A percentile compares a stretch with the other conserved stretches of the same genome.
Conservation (phyloP, 1,284 basidiomycete species). For the Neotropicomus parvogracilis region DNA sequence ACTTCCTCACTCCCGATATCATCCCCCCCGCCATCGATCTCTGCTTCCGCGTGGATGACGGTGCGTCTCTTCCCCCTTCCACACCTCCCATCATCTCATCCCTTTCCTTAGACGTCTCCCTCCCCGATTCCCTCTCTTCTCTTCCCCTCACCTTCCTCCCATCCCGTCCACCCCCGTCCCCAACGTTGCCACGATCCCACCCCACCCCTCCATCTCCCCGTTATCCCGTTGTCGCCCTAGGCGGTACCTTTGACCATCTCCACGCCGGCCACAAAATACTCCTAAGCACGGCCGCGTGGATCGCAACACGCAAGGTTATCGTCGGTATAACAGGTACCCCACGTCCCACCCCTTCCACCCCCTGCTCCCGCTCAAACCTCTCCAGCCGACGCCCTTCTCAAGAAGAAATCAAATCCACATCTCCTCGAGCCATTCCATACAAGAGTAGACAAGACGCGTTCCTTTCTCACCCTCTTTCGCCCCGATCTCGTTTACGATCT, state of each 20-base stretch:
- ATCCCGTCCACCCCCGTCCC: slow-evolving; percentile 1
- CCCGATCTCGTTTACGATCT: slow-evolving; percentile 61
- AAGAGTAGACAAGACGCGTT: slow-evolving; percentile 54
- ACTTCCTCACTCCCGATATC: slow-evolving; percentile 40
- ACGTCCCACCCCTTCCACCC: slow-evolving; percentile 11
- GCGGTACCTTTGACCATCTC: slow-evolving; percentile 92
- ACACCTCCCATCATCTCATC: background rate
- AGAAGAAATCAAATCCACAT: slow-evolving; percentile 69
- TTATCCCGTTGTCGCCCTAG: slow-evolving; percentile 58
- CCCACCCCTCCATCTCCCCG: slow-evolving; percentile 24
- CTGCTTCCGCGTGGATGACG: slow-evolving; percentile 50
- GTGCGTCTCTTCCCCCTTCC: slow-evolving; percentile 30
- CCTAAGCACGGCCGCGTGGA: slow-evolving; percentile 85
- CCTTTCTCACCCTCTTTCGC: slow-evolving; percentile 68
- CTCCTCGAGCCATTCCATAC: slow-evolving; percentile 64
- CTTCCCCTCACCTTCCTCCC: slow-evolving; percentile 37
- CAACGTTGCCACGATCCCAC: background rate
- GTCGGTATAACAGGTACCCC: slow-evolving; percentile 80
- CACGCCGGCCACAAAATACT: slow-evolving; percentile 98
- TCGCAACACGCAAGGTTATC: slow-evolving; percentile 76
- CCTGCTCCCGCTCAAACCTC: slow-evolving; percentile 16
- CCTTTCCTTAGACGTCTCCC: slow-evolving; percentile 11
- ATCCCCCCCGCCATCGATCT: slow-evolving; percentile 42
- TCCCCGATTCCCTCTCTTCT: slow-evolving; percentile 24
- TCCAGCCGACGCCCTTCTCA: slow-evolving; percentile 69